Evolutionary conservation across 345 rosid species (phyloP).

Genomic region (Eucalyptus pauciflora): DNA sequence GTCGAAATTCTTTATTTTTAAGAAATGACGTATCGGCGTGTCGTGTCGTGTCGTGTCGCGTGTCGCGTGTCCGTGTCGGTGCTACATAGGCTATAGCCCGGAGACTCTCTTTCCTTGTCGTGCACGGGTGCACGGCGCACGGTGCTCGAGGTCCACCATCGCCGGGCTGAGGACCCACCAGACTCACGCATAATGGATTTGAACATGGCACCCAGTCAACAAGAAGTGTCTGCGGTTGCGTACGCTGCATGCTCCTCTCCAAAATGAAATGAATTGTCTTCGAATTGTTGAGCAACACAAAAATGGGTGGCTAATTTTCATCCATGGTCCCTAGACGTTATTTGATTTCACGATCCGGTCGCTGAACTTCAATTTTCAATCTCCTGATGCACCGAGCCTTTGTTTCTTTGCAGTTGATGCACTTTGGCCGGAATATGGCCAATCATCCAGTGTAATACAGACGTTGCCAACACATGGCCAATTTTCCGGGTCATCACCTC

Average conservation of each 20-base stretch:
- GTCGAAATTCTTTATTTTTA: too few relatives aligned
- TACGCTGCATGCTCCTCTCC: not conserved
- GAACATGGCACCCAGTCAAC: not conserved
- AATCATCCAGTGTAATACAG: not conserved
- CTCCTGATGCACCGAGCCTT: not conserved
- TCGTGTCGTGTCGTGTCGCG: too few relatives aligned
- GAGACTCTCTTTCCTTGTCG: not conserved
- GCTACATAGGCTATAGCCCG: not conserved
- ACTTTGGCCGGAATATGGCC: not conserved
- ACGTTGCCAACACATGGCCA: not conserved
- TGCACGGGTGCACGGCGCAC: not conserved
- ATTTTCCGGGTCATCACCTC: not conserved
- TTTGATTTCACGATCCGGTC: not conserved
- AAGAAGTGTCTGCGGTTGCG: not conserved
- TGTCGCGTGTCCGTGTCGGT: too few relatives aligned
- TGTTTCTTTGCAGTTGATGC: not conserved
- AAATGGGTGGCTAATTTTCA: not conserved
- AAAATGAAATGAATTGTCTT: not conserved
- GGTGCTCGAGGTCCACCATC: not conserved
- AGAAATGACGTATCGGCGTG: too few relatives aligned
- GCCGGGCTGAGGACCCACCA: not conserved
- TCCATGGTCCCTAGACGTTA: not conserved
- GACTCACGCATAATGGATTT: not conserved
- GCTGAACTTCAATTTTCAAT: not conserved
- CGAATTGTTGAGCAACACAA: not conserved